A percentile compares a stretch with the other conserved stretches of the same genome.
Evolutionary conservation across 805 yeast species (phyloP).

Genomic region (Huiozyma sinensis): DNA sequence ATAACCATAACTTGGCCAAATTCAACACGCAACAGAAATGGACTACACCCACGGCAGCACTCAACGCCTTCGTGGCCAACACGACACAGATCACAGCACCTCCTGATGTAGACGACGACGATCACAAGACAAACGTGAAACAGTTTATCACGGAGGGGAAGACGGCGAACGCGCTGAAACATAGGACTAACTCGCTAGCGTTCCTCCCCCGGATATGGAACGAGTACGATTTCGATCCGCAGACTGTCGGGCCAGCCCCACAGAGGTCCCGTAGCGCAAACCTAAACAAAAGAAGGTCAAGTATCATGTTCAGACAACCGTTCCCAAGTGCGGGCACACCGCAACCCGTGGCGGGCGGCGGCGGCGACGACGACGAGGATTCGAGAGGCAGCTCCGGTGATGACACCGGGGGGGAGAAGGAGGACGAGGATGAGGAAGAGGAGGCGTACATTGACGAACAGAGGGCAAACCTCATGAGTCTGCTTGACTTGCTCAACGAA

Average conservation of each 20-base stretch:
- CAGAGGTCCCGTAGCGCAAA: background rate
- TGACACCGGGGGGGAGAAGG: background rate
- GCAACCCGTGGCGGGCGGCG: too few relatives aligned
- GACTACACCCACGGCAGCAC: slow-evolving; percentile 18
- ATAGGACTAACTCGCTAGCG: slow-evolving; percentile 16
- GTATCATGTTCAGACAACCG: slow-evolving; percentile 1
- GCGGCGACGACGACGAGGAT: background rate
- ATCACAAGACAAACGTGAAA: background rate
- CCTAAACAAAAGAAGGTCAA: background rate
- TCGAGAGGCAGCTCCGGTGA: background rate
- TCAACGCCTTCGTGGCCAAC: slow-evolving; percentile 23
- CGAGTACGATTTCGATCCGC: slow-evolving; percentile 1
- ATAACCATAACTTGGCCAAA: background rate
- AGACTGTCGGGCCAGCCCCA: background rate
- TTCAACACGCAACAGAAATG: slow-evolving; percentile 3
- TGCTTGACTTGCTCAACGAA: slow-evolving; percentile 23
- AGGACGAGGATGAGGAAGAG: slow-evolving; percentile 1
- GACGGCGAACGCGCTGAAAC: slow-evolving; percentile 2
- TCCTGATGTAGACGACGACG: background rate
- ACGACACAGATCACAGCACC: slow-evolving; percentile 2
- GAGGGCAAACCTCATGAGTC: slow-evolving; percentile 20
- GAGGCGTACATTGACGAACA: slow-evolving; percentile 10
- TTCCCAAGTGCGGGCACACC: background rate
- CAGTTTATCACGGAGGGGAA: background rate
- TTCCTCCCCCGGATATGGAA: slow-evolving; percentile 9